Evolutionary conservation across 2,329 filamentous ascomycete species (phyloP), one percentile per base, ranked within the genome.

Genomic region (Fusarium nodosum): DNA sequence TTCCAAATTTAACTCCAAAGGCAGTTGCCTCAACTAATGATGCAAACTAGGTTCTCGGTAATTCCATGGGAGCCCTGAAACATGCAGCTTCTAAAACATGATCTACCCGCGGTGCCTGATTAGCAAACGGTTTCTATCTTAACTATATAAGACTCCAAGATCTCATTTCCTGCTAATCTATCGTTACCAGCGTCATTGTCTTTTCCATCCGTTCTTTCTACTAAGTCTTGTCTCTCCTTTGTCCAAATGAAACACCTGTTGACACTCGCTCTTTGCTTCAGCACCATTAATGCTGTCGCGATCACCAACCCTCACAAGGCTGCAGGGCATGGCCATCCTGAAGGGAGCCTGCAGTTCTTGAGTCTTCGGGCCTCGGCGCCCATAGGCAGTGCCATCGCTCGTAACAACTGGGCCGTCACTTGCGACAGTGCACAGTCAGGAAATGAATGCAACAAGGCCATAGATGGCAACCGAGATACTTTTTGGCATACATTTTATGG

Each of bases 401-500:
- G 66, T n/a, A 33, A 41, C 13, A 45, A 51, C 4, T 69, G 67
- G 67, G 24, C n/a, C 3, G 66, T 68, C 1, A 70, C 50, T n/a
- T 69, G 67, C 2, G 58, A 58, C 12, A 69, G 67, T 30, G 34
- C 48, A 7, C 63, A 67, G 2, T 5, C 34, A 2, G 66, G 59
- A n/a, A 48, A 67, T 12, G 63, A 63, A 1, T 70, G 67, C 5
- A 31, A 36, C 18, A 70, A 67, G 3, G 67, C 67, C 5, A 68
- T 70, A 6, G 67, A 71, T 4, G 63, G 63, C 6, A 38, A 64
- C 12, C 15, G 9, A 4, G 24, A 64, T 20, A 53, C 67, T 2
- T 70, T 68, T 22, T 71, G 67, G 67, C 67, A 70, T 2, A 68
- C 50, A 7, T 18, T 28, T 2, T 67, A 26, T 12, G 50, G 52